Base-by-base conservation (phyloP, 2,329 filamentous ascomycete species). In the Pyrenophora tritici-repentis region DNA sequence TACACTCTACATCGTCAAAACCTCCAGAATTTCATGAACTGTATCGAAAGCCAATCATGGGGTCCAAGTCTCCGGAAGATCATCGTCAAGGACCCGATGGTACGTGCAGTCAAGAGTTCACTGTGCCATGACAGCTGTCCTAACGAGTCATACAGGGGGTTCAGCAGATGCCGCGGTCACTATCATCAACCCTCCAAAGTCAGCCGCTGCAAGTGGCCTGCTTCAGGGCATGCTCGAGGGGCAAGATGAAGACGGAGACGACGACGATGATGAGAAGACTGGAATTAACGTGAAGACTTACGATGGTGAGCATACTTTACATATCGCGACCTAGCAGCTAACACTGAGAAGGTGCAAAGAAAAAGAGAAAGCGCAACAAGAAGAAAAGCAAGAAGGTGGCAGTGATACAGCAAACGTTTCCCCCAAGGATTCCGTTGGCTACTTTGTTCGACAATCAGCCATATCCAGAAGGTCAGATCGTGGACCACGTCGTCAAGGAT, bases 381-480 rank as follows among this genome's bases (percentile, higher is more conserved):
- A 84, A 85, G 72, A 86, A 85, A 74, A 87, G 83, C 77, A 88
- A 88, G 80, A 88, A 81, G 72, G 78, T 77, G 65, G 39, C 70
- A 7, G 49, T 34, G 4, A 50, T 84, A 42, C 80, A 82, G 40
- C 90, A 95, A 75, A 88, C 87, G 9, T 79, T 82, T 49, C 90
- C 90, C 32, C 90, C 90, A 2, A 84, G 88, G 26, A 84, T 93
- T 18, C 79, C 84, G 18, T 75, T 94, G 10, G 83, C 86, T 12
- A 83, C 84, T 58, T 79, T 95, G 32, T 93, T 91, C 76, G 82
- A 83, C 26, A 81, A 83, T 65, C 79, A 83, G 64, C 78, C 77
- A 59, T 95, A 90, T 70, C 90, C 90, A 16, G 81, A 84, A 62
- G 90, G 90, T 53, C 83, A 93, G 73, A 86, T 90, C 68, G 83